These are phyloP conservation scores for Leptomonas seymouri DNA, from an alignment of 208 protist genomes.

Conservation along the genomic window DNA sequence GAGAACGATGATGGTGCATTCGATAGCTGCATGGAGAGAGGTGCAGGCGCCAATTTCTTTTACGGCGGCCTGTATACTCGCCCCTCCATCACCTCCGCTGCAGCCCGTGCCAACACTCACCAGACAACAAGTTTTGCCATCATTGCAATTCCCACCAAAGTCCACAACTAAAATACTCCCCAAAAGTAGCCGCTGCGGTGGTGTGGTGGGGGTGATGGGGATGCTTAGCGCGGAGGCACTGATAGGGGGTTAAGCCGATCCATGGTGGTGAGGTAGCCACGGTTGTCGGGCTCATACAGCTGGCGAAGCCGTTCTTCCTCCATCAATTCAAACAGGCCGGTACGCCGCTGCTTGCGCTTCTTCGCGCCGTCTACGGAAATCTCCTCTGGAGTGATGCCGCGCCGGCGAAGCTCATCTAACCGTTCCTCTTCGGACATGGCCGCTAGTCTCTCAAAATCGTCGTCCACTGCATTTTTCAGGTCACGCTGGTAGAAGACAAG, in stretches of 20 bases:
- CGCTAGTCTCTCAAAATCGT: constrained; percentile 33
- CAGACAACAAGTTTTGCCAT: no score
- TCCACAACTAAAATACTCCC: not conserved
- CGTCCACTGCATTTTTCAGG: constrained; percentile 39
- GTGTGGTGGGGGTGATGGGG: no score
- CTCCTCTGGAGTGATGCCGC: constrained; percentile 46
- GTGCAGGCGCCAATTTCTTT: no score
- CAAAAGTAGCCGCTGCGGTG: no score
- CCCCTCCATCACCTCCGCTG: no score
- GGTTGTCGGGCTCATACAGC: constrained; percentile 38
- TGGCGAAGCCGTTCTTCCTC: constrained; percentile 48
- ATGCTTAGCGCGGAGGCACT: constrained; percentile 23
- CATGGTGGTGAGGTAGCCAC: constrained; percentile 28
- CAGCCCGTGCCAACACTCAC: no score
- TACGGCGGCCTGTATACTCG: no score
- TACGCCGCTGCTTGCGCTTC: constrained; percentile 30
- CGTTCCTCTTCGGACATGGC: constrained; percentile 50
- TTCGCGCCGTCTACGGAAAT: constrained; percentile 30
- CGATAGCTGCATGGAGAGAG: no score
- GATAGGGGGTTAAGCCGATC: constrained; percentile 26
- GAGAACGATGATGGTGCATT: no score
- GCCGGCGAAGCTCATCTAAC: constrained; percentile 42
- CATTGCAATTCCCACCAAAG: no score
- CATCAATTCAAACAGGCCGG: constrained; percentile 60
- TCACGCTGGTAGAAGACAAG: constrained; percentile 64